phyloP scores from a whole-genome alignment of 371 early-diverging fungal genomes.

The Mortierella sp. region DNA sequence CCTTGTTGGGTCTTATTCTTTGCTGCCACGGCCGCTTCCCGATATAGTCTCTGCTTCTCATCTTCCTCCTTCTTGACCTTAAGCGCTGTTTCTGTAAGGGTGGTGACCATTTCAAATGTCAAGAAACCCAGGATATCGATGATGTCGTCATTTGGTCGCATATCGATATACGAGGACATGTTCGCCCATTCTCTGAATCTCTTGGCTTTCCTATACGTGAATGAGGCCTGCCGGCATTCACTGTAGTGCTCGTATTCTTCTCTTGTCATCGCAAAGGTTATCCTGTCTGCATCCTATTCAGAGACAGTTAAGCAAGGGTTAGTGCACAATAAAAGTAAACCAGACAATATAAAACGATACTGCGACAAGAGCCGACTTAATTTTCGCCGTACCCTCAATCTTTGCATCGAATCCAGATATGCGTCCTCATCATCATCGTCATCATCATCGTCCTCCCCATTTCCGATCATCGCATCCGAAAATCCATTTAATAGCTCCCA shows the following conservation, averaged over 20 bases:
- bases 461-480: conserved; percentile 74
- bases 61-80: conserved; percentile 76
- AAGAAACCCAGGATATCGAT: conserved; percentile 98
- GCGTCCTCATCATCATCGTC: conserved; percentile 90
- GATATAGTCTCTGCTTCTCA: conserved; percentile 49
- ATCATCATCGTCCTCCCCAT: conserved; percentile 85
- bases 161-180: conserved; percentile 86
- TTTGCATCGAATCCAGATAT: conserved; percentile 86
- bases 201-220: conserved; percentile 95
- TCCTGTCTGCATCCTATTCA: conserved; percentile 82
- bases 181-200: conserved; percentile 97
- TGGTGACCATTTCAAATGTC: conserved; percentile 96
- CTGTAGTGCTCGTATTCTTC: conserved; percentile 99
- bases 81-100: conserved; percentile 89
- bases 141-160: conserved; percentile 94
- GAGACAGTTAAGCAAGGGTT: not conserved
- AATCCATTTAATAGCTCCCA: conserved; percentile 93
- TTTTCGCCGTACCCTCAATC: conserved; percentile 58
- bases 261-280: conserved; percentile 96
- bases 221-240: conserved; percentile 98
- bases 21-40: conserved; percentile 47
- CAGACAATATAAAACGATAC: not conserved
- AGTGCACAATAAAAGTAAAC: not conserved
- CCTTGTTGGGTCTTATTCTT: conserved; percentile 23
- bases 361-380: not conserved